Evolutionary conservation across 2,329 filamentous ascomycete species (phyloP).

Genomic region (Aspergillus glaucus): DNA sequence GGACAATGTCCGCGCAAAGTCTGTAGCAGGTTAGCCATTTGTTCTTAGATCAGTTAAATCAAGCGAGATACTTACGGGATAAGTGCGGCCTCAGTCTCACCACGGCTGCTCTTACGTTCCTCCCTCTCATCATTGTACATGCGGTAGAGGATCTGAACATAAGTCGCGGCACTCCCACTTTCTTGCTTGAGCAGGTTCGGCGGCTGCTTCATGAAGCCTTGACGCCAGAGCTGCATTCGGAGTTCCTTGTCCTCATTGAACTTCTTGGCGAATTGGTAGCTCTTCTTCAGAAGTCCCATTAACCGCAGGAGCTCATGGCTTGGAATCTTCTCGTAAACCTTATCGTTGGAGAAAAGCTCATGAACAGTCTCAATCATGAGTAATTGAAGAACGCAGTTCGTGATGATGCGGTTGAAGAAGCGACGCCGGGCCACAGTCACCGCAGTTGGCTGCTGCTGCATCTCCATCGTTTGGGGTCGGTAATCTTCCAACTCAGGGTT

Average conservation of each 20-base stretch:
- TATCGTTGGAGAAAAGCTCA: conserved; percentile 95
- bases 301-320: conserved; percentile 81
- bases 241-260: conserved; percentile 98
- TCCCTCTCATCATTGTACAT: conserved; percentile 92
- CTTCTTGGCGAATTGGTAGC: conserved; percentile 89
- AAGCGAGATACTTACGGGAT: conserved; percentile 56
- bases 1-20: conserved; percentile 89
- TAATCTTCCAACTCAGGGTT: conserved; percentile 72
- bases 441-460: conserved; percentile 82
- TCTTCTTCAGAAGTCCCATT: conserved; percentile 92
- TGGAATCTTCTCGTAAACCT: conserved; percentile 88
- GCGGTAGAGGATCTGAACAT: conserved; percentile 88
- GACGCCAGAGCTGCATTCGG: conserved; percentile 86
- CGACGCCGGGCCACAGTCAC: conserved; percentile 88
- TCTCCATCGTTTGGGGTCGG: conserved; percentile 59
- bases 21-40: conserved; percentile 27
- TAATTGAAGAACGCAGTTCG: conserved; percentile 91
- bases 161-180: conserved; percentile 83
- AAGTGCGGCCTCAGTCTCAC: conserved; percentile 82
- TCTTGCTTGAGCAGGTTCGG: conserved; percentile 98
- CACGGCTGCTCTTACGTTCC: conserved; percentile 70
- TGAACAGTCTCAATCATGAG: conserved; percentile 99
- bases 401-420: conserved; percentile 99
- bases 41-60: not conserved
- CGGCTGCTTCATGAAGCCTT: conserved; percentile 99